Percentiles rank a stretch among this genome's conserved stretches.
Conservation (phyloP, 192 early-diverging fungal genomes). For the Spizellomyces punctatus region DNA sequence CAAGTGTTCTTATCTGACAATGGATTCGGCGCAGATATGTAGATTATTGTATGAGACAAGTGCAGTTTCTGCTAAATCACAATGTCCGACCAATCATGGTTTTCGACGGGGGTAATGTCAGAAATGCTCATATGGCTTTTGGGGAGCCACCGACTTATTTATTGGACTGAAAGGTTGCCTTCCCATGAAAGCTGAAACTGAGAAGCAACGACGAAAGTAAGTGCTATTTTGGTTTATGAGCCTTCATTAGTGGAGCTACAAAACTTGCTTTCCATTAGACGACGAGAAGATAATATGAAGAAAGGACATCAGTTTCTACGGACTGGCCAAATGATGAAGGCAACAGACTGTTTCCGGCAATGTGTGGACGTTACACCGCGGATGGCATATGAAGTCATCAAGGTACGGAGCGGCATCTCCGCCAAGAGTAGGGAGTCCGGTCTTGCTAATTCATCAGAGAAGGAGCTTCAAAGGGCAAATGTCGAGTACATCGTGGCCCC, state of each 20-base stretch:
- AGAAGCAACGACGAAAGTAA: constrained; percentile 62
- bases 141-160: neutral
- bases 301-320: constrained; percentile 59
- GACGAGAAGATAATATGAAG: constrained; percentile 59
- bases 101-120: constrained; percentile 85
- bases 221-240: constrained; percentile 25
- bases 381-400: constrained; percentile 81
- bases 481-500: constrained; percentile 89
- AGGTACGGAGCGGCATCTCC: constrained; percentile 41
- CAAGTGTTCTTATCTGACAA: neutral
- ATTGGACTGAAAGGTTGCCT: constrained; percentile 44
- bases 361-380: constrained; percentile 76
- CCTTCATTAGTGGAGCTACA: neutral
- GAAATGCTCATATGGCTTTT: neutral
- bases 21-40: constrained; percentile 67
- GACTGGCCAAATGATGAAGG: constrained; percentile 60
- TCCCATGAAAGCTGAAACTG: constrained; percentile 81
- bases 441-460: neutral
- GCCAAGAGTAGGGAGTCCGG: neutral
- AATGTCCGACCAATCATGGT: constrained; percentile 83
- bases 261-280: constrained; percentile 32
- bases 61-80: constrained; percentile 72
- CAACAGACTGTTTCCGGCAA: constrained; percentile 72
- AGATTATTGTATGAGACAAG: constrained; percentile 74
- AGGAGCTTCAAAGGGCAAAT: constrained; percentile 61